phyloP scores from a whole-genome alignment of 352 stramenopile species.

The Phytophthora kernoviae region DNA sequence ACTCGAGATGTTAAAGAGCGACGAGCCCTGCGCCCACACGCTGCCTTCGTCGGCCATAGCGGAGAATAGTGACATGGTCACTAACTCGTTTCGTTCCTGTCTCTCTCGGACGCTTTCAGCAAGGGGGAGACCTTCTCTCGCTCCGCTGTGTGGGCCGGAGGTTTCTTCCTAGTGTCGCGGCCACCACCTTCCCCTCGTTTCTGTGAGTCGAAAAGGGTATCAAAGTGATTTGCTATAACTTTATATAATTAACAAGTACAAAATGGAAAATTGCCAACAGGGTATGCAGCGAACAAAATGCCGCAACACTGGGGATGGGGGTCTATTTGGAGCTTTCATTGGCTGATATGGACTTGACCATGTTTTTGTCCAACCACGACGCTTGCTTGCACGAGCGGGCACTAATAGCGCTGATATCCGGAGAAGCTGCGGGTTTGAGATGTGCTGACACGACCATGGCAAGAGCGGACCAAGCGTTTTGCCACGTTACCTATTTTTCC shows the following conservation, averaged over 20 bases:
- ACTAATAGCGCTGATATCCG: neutral
- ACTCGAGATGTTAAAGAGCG: constrained; percentile 91
- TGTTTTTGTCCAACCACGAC: neutral
- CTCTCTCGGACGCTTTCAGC: neutral
- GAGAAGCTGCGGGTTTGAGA: neutral
- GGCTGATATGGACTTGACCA: neutral
- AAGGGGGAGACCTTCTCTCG: constrained; percentile 8
- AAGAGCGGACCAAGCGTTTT: constrained; percentile 1
- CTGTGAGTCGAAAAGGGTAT: neutral
- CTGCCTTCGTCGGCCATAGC: constrained; percentile 80
- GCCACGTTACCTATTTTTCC: neutral
- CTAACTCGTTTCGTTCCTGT: constrained; percentile 5
- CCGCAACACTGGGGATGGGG: neutral
- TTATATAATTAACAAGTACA: neutral
- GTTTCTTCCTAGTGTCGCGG: constrained; percentile 35
- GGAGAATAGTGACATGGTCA: constrained; percentile 82
- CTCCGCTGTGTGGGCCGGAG: constrained; percentile 28
- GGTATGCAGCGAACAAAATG: neutral
- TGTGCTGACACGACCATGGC: neutral
- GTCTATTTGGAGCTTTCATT: neutral
- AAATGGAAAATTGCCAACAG: neutral
- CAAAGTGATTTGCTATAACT: neutral
- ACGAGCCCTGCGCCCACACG: constrained; percentile 84
- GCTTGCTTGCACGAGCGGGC: neutral
- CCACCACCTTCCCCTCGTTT: constrained; percentile 36